Conservation (phyloP, 169 alveolate genomes). For the Theileria orientalis region DNA sequence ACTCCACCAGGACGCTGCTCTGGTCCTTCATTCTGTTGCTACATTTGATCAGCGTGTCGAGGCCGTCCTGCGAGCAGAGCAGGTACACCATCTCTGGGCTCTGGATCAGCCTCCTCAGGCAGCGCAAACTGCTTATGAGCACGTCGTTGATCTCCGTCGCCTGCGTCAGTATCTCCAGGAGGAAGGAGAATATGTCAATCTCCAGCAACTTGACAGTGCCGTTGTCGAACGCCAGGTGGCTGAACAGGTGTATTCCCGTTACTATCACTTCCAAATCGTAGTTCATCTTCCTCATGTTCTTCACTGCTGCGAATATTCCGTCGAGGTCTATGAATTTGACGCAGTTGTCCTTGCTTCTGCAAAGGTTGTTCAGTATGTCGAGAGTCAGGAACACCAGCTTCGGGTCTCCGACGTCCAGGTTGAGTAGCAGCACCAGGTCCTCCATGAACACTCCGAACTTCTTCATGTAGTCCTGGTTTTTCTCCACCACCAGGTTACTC, state of each 20-base stretch:
- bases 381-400: conserved; percentile 79
- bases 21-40: conserved; percentile 79
- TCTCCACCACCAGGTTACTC: conserved; percentile 86
- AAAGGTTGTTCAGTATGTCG: conserved; percentile 82
- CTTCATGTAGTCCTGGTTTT: conserved; percentile 81
- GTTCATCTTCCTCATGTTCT: conserved; percentile 78
- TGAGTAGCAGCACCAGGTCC: conserved; percentile 73
- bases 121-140: conserved; percentile 81
- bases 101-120: conserved; percentile 81
- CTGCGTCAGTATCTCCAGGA: conserved; percentile 77
- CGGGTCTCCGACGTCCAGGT: conserved; percentile 79
- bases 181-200: conserved; percentile 80
- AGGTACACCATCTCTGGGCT: conserved; percentile 85
- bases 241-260: conserved; percentile 82
- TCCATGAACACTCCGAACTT: conserved; percentile 81
- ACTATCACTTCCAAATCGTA: conserved; percentile 81
- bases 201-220: conserved; percentile 81
- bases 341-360: conserved; percentile 81
- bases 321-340: conserved; percentile 72
- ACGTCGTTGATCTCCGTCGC: conserved; percentile 78
- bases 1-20: conserved; percentile 83
- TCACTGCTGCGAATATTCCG: conserved; percentile 79
- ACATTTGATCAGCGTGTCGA: conserved; percentile 75
- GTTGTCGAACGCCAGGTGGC: conserved; percentile 77
- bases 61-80: conserved; percentile 86